A percentile compares a stretch with the other conserved stretches of the same genome.
These are phyloP conservation scores for Peronosclerospora sorghi DNA, from an alignment of 352 stramenopile genomes.

Conservation along the genomic window DNA sequence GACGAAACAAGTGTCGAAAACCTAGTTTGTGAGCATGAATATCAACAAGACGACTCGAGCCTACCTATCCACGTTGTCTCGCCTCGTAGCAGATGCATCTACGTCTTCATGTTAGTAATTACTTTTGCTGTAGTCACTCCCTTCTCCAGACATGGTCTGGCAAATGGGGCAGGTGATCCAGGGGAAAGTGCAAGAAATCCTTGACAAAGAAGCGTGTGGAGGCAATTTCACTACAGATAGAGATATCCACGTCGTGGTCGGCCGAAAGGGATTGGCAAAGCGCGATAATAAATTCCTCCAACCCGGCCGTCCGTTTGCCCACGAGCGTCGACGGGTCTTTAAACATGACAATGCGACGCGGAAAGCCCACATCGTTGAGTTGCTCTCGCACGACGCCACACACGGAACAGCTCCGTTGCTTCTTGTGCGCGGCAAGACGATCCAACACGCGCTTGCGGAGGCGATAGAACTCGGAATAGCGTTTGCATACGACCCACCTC, in stretches of 20 bases:
- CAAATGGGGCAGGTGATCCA: constrained; percentile 83
- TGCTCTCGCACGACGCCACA: constrained; percentile 45
- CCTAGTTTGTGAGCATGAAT: neutral
- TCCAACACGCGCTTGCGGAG: constrained; percentile 63
- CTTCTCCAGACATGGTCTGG: constrained; percentile 60
- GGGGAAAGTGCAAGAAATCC: constrained; percentile 72
- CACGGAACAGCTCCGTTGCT: constrained; percentile 32
- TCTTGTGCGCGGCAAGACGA: constrained; percentile 47
- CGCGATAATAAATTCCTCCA: constrained; percentile 73
- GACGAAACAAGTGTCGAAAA: neutral
- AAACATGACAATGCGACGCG: constrained; percentile 63
- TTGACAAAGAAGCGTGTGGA: constrained; percentile 65
- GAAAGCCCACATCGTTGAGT: constrained; percentile 66
- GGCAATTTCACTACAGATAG: constrained; percentile 56
- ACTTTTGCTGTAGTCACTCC: constrained; percentile 13
- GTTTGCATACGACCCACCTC: constrained; percentile 83
- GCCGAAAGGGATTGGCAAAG: constrained; percentile 59
- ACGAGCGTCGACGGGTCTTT: constrained; percentile 57
- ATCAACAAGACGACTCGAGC: constrained; percentile 6
- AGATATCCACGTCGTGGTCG: constrained; percentile 37
- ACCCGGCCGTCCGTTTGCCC: constrained; percentile 38
- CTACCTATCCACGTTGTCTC: too few relatives aligned
- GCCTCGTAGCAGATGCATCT: constrained; percentile 1
- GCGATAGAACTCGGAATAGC: constrained; percentile 80
- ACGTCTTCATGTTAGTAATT: constrained; percentile 5